Evolutionary conservation across 2,329 filamentous ascomycete genomes (phyloP), one percentile per base, ranked within the genome.

Genomic region (Cladosporium sp.): DNA sequence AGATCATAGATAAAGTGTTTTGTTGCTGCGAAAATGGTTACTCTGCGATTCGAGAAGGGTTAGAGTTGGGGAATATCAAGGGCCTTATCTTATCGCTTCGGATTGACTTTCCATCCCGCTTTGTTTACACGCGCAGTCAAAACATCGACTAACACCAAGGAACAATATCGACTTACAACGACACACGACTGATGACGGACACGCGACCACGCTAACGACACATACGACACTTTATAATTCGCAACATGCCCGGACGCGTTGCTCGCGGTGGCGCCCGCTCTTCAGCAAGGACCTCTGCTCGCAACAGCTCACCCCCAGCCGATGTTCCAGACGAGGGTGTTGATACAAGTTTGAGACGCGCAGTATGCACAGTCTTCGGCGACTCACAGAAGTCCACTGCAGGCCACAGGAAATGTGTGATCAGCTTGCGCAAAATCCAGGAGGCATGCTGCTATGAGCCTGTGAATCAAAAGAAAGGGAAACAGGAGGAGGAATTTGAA

Each of bases 361-460:
- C 89, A 69, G 80, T 96, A 53, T 88, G 86, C 70, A 70, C 72
- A 28, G 70, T 80, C 17, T 81, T 82, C 62, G 66, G 70, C 39
- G 91, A 80, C 61, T 75, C 93, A 34, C 94, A 99, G 73, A 87
- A 88, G 66, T 95, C 90, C 1, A 95, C 89, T 0, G 91, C 92
- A 1, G 90, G 90, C 1, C 94, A 99, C 71, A 82, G 93, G 60
- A 97, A 97, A 71, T 82, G 96, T 0, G 88, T 89, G 3, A 89
- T 97, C 60, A 91, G 86, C 50, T 77, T 99, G 60, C 86, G 93
- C 62, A 97, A 96, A 74, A 83, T 96, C 42, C 93, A 97, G 68
- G 93, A 97, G 71, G 80, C 87, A 36, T 96, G 91, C 75, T 83
- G 80, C 62, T 83, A 82, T 52, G 82, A 85, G 60, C 75, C 76